Evolutionary conservation across 2,329 filamentous ascomycete species (phyloP), one percentile per base, ranked within the genome.

Genomic region (Ophiostoma quercus): DNA sequence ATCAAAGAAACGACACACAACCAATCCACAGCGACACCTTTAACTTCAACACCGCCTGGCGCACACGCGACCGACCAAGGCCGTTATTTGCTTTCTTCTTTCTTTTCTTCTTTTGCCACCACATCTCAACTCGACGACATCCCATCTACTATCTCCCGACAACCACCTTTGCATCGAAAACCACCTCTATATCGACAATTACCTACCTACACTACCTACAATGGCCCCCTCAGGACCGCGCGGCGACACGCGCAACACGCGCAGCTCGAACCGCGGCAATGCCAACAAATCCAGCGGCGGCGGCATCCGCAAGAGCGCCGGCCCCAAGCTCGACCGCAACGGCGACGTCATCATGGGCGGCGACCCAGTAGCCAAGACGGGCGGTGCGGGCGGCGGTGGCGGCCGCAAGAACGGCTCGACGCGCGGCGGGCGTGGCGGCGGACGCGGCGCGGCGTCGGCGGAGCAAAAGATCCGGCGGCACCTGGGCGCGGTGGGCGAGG

Each of bases 281-380:
- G 32, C 57, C 11, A 62, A 8, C 37, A 54, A 37, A 14, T 32
- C 67, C 11, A 14, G 69, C 47, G 67, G 71, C 47, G 32, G 82
- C 47, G 85, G 85, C 39, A 83, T 87, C 69, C 78, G 80, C 25
- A 87, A 87, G 76, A 82, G 81, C 54, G 76, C 75, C 12, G 77
- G 77, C 57, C 73, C 75, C 3, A 82, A 79, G 72, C 76, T 81
- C 67, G 86, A 88, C 74, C 79, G 81, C 68, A 86, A 88, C 79
- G 86, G 86, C 41, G 86, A 88, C 74, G 80, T 88, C n/a, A 81
- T 85, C 41, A 88, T 88, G 86, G 84, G 83, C 73, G 72, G 73
- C 69, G 71, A 66, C 34, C 68, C 71, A 1, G 34, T 67, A 1
- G 7, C 72, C 19, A 74, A 74, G 70, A 67, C 60, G 11, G 3